Base-by-base conservation (phyloP, 768 basidiomycete species). In the Mycena albidolilacea region DNA sequence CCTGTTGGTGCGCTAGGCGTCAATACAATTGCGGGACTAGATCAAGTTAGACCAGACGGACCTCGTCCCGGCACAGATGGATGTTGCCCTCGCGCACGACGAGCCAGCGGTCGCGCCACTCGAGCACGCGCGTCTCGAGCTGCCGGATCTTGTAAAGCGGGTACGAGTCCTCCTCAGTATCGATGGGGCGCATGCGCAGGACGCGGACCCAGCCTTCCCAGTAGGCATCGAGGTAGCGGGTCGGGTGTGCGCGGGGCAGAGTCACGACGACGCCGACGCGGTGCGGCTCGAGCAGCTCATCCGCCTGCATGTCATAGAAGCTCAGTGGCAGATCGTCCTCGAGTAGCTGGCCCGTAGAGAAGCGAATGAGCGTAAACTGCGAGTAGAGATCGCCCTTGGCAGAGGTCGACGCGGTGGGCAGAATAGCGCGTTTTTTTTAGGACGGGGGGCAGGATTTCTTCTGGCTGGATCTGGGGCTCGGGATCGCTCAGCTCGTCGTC, bases 211-310 rank as follows among this genome's bases (percentile, higher is more conserved):
- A 85, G 12, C 87, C 86, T 62, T 90, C 88, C 79, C 91, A 90
- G 80, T 91, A 92, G 0, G 91, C 90, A 62, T 87, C 82, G 30
- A 87, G 80, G 74, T 92, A 92, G 10, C 79, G 75, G 3, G 52
- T 60, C 0, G 79, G 73, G 44, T 81, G 57, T 10, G 76, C 70
- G 19, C 84, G 80, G 2, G 85, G 87, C 0, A 93, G 83, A 5
- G 79, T 78, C 5, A 87, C 82, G 50, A 90, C 73, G 39, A 80
- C 79, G 43, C 83, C 83, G 12, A 77, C 69, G 8, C 85, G 84
- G 69, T 95, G 93, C 17, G 95, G 79, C 77, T 95, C 94, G 23
- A 95, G 85, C 3, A 95, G 85, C 75, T 95, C 94, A 73, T 90
- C 84, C 0, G 91, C 87, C 8, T 84, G 81, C n/a, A 94, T 77